Percentiles rank a stretch among this genome's conserved stretches.
Conservation (phyloP, 2,329 filamentous ascomycete genomes). For the Alternaria panax region DNA sequence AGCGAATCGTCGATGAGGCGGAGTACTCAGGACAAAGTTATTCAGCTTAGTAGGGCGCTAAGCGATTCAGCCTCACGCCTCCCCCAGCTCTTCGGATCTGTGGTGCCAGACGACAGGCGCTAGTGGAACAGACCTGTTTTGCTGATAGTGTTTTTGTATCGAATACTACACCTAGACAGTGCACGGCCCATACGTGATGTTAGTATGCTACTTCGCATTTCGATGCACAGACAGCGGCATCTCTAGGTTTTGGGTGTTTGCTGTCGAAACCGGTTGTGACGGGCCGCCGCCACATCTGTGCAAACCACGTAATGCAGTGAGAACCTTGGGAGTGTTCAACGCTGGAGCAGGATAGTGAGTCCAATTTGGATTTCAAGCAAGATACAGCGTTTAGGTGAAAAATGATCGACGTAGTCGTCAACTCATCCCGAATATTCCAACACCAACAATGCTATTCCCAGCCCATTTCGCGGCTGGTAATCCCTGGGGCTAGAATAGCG, state of each 20-base stretch:
- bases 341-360: background rate
- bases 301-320: background rate
- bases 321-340: background rate
- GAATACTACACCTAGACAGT: background rate
- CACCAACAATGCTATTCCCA: constrained; percentile 5
- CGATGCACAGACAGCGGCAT: background rate
- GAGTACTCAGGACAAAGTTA: background rate
- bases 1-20: background rate
- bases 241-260: background rate
- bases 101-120: constrained; percentile 9
- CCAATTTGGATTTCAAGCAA: background rate
- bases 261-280: background rate
- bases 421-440: background rate
- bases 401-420: background rate
- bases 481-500: constrained; percentile 21
- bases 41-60: constrained; percentile 1
- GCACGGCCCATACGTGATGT: background rate
- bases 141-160: constrained; percentile 5
- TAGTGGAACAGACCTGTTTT: constrained; percentile 21
- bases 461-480: constrained; percentile 12
- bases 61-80: constrained; percentile 16
- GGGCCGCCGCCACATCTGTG: background rate
- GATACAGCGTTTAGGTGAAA: background rate
- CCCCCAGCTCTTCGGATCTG: constrained; percentile 12
- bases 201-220: background rate